Evolutionary conservation across 176 grass and related monocot genomes (phyloP).

Genomic region (Carex kokanica): DNA sequence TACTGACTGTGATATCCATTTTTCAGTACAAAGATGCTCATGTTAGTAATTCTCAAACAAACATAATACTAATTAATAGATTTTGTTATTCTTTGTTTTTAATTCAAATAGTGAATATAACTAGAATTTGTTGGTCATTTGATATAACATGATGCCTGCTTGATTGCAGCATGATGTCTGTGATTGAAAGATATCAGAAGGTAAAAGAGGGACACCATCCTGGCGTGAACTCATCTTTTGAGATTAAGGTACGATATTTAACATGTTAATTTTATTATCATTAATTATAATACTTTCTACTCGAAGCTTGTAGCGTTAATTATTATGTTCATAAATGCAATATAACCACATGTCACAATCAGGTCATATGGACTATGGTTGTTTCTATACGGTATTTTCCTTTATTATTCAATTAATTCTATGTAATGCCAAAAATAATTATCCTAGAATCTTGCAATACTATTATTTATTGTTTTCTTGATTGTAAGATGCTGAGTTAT

Average conservation of each 20-base stretch:
- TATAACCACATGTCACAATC: not conserved
- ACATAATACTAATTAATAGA: not conserved
- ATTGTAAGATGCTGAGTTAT: not conserved
- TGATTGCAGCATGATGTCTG: slow-evolving; percentile 51
- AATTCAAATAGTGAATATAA: not conserved
- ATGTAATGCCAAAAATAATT: not conserved
- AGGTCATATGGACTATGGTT: not conserved
- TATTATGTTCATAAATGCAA: not conserved
- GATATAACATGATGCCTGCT: not conserved
- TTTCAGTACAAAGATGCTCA: not conserved
- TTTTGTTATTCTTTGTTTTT: not conserved
- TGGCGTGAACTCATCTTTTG: slow-evolving; percentile 36
- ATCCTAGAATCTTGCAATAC: not conserved
- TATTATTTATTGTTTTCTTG: not conserved
- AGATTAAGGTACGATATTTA: slow-evolving; percentile 47
- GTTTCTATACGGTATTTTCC: no score
- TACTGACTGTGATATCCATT: not conserved
- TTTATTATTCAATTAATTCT: no score
- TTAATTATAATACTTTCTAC: no score
- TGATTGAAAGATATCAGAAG: slow-evolving; percentile 54
- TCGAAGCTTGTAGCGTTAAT: not conserved
- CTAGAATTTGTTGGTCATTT: not conserved
- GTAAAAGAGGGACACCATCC: slow-evolving; percentile 44
- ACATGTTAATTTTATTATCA: no score
- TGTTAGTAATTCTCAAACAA: not conserved